Evolutionary conservation across 1,284 basidiomycete species (phyloP).

Genomic region (Apiotrichum gamsii): DNA sequence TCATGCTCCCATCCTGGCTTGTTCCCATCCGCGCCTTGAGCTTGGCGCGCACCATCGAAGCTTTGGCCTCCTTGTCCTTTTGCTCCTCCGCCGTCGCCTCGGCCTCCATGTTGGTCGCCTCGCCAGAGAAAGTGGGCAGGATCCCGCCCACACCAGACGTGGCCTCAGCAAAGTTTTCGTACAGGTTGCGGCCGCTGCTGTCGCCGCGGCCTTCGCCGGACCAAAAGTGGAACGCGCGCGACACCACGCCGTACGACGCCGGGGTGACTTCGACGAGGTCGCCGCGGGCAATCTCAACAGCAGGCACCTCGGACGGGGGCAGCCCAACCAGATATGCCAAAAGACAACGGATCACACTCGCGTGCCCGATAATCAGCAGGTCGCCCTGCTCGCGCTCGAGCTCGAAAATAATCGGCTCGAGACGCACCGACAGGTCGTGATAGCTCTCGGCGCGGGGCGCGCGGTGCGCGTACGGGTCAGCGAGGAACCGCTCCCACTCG

Average conservation of each 20-base stretch:
- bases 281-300: slow-evolving; percentile 87
- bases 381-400: slow-evolving; percentile 74
- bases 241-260: slow-evolving; percentile 81
- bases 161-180: slow-evolving; percentile 49
- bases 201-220: slow-evolving; percentile 47
- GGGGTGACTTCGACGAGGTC: slow-evolving; percentile 85
- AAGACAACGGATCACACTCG: slow-evolving; percentile 95
- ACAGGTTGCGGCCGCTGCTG: slow-evolving; percentile 42
- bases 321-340: slow-evolving; percentile 86
- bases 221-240: slow-evolving; percentile 88
- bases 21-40: slow-evolving; percentile 17
- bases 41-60: slow-evolving; percentile 17
- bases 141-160: slow-evolving; percentile 36
- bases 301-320: slow-evolving; percentile 92
- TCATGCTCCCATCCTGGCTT: slow-evolving; percentile 22
- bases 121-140: slow-evolving; percentile 37
- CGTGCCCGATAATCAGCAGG: slow-evolving; percentile 71
- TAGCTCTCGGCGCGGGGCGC: slow-evolving; percentile 92
- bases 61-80: slow-evolving; percentile 33
- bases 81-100: slow-evolving; percentile 43
- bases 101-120: slow-evolving; percentile 41
- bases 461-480: slow-evolving; percentile 88
- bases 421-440: slow-evolving; percentile 71
- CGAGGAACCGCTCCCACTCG: slow-evolving; percentile 86
- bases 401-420: slow-evolving; percentile 78